phyloP scores from a whole-genome alignment of 208 protist genomes.

The Angomonas ambiguus region DNA sequence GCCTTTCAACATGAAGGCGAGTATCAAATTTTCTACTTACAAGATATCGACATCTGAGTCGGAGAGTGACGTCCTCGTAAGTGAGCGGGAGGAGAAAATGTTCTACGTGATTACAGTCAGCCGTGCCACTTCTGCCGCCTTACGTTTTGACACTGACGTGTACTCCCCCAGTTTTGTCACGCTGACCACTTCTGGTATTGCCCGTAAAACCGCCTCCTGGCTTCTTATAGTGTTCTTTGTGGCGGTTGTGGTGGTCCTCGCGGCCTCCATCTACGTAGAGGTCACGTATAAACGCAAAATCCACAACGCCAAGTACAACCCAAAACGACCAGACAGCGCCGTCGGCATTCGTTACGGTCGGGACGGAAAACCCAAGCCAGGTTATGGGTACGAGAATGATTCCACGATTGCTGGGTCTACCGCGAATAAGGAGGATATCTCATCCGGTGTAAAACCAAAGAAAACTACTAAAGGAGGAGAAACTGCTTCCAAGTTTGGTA shows the following conservation, averaged over 20 bases:
- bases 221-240: constrained; percentile 65
- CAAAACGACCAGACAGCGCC: constrained; percentile 43
- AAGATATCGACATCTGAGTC: constrained; percentile 11
- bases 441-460: background rate
- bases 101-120: constrained; percentile 62
- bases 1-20: constrained; percentile 40
- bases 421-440: background rate
- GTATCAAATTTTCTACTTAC: constrained; percentile 63
- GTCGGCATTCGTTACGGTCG: constrained; percentile 56
- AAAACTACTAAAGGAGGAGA: constrained; percentile 3
- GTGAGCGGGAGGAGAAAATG: constrained; percentile 48
- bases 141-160: constrained; percentile 58
- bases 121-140: constrained; percentile 41
- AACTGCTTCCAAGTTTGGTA: constrained; percentile 59
- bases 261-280: constrained; percentile 56
- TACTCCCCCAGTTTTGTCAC: constrained; percentile 37
- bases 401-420: background rate
- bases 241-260: constrained; percentile 44
- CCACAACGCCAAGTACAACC: constrained; percentile 61
- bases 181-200: constrained; percentile 19
- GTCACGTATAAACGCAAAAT: constrained; percentile 64
- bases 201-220: constrained; percentile 37
- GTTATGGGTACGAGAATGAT: background rate
- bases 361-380: constrained; percentile 36
- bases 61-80: constrained; percentile 25